Evolutionary conservation across 306 rosid species (phyloP).

Genomic region (Arachis stenosperma): DNA sequence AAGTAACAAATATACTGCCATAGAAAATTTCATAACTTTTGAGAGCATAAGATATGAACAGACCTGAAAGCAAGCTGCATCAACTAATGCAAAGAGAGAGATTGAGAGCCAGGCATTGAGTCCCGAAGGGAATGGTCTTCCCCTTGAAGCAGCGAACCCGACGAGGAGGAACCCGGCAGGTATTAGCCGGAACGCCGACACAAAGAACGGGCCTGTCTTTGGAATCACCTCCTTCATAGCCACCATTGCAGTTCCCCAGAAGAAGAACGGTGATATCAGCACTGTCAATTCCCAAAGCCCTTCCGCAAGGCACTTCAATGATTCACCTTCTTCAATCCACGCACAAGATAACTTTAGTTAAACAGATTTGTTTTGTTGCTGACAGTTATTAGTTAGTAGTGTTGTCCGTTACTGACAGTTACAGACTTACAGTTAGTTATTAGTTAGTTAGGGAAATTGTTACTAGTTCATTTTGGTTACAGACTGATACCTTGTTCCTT

Average conservation of each 20-base stretch:
- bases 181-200: conserved; percentile 78
- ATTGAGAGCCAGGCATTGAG: conserved; percentile 85
- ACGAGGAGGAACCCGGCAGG: conserved; percentile 91
- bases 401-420: neutral
- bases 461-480: neutral
- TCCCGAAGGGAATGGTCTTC: conserved; percentile 75
- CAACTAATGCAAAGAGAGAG: conserved; percentile 72
- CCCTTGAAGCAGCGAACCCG: conserved; percentile 73
- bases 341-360: neutral
- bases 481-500: neutral
- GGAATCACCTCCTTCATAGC: conserved; percentile 96
- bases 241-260: conserved; percentile 99
- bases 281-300: conserved; percentile 66
- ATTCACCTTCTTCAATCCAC: conserved; percentile 20
- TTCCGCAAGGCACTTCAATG: conserved; percentile 23
- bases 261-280: conserved; percentile 91
- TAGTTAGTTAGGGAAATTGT: neutral
- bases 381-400: neutral
- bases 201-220: conserved; percentile 78
- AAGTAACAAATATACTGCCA: neutral
- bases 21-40: neutral
- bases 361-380: neutral
- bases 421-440: neutral
- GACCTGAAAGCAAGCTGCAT: conserved; percentile 87
- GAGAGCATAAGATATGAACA: neutral